Evolutionary conservation across 2,329 filamentous ascomycete genomes (phyloP), one percentile per base, ranked within the genome.

Genomic region (Nemania sp.): DNA sequence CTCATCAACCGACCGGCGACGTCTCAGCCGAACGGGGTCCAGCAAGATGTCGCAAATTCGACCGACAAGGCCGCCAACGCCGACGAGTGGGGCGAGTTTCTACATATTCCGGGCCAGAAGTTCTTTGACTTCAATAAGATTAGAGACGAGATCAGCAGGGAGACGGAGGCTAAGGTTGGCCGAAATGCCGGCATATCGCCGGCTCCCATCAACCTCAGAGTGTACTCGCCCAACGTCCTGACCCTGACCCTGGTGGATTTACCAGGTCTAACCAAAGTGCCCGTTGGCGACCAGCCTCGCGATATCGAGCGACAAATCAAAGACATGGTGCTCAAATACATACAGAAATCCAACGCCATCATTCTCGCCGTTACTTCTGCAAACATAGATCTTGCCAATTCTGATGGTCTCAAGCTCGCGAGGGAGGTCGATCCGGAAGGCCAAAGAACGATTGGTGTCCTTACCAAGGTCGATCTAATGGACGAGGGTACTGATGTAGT

Each of bases 381-480:
- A 66, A 99, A 99, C 73, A 92, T 93, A 58, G 94, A 99, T 84
- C 80, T 99, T 80, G 94, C 94, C 68, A 99, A 99, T 79, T 99
- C 94, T 17, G 94, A 99, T 73, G 94, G 94, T 66, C 77, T 99
- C 71, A 97, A 99, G 78, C 82, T 99, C 64, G 94, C 94, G 34
- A 84, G 94, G 67, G 93, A 99, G 76, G 94, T 99, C 36, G 94
- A 99, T 67, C 93, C 93, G 3, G 92, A 99, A 72, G 94, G 94
- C 68, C 93, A 97, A 77, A 85, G 94, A 71, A 99, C 94, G 44
- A 99, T 99, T 63, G 94, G 94, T 82, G 94, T 99, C 58, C 81
- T 99, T 66, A 97, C 93, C 65, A 99, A 99, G 81, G 92, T 99
- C 57, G 94, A 99, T 77, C 77, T 99, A 70, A 99, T 99, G 94